Evolutionary conservation across 192 early-diverging fungal genomes (phyloP), one percentile per base, ranked within the genome.

Genomic region (Coemansia sp.): DNA sequence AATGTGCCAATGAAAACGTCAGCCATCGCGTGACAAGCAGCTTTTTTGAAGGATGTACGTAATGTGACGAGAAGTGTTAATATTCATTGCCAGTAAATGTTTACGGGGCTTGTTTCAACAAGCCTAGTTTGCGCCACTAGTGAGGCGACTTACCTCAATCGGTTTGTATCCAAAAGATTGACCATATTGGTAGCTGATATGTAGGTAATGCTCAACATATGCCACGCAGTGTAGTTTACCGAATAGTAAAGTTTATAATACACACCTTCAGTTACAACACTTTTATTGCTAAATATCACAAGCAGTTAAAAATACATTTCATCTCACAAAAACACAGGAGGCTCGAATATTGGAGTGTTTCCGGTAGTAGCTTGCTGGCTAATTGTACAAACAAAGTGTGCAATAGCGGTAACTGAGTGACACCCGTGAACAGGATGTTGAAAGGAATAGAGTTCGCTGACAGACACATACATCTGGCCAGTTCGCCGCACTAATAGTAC

Each of bases 401-500:
- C 68, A 36, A 62, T 48, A 6, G 59, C 59, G 21, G 60, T 46
- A 45, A 62, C 24, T 5, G 59, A 60, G 37, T 69, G 67, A 36
- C 67, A 62, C 11, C 59, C 24, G 2, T 7, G 63, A 24, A 42
- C 9, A 4, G n/a, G 3, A 11, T 44, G 63, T 36, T 33, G 42
- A 42, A 19, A 45, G 1, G 67, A 5, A 64, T 63, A 64, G 16
- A 64, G 27, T 37, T 42, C 36, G 62, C 68, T 70, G 37, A 64
- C 62, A 16, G 39, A 40, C 10, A 53, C 68, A 7, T 19, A 54
- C 53, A 63, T 61, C 29, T 56, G 61, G 1, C 50, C 35, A 40
- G 54, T 57, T 13, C 68, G 36, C 8, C 62, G 46, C 51, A 70
- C 68, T 42, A 70, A n/a, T 9, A 70, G 50, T 4, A 70, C 29